Evolutionary conservation across 202 grass and related monocot genomes (phyloP), one percentile per base, ranked within the genome.

Genomic region (Cymbopogon flexuosus): DNA sequence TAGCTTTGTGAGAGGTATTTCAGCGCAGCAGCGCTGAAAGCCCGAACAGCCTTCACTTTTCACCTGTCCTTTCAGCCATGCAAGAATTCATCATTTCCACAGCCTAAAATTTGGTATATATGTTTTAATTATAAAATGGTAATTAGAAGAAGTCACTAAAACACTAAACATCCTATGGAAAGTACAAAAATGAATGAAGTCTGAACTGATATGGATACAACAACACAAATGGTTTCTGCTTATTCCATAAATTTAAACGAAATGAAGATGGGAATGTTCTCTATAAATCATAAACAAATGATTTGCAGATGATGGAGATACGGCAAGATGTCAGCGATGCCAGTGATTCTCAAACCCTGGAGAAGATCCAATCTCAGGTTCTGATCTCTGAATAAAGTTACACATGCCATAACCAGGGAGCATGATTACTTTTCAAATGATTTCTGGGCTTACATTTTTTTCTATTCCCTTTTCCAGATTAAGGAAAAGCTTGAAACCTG

Each of bases 271-370:
- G 0, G n/a, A 40, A 75, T 56, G 51, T 73, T 63, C 33, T 74
- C 3, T 21, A 37, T 19, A 46, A 56, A 30, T 62, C 10, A 58
- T n/a, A 34, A 13, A 57, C 8, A 58, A 58, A 58, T 58, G 8
- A 45, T 75, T 34, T 83, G 5, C 84, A 98, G 95, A 98, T 98
- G 92, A 86, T 98, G 92, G 95, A 94, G 77, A 88, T 94, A 30
- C 88, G 90, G 13, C 90, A 98, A 93, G 79, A 88, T 35, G 90
- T 98, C 67, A 91, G 73, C 22, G 90, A 98, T n/a, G 86, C 90
- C 49, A 82, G 62, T 72, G 86, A 94, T 78, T 82, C 86, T 35
- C 12, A 91, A 69, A 72, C 89, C 30, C 86, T 98, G 68, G 80
- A 89, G 65, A 70, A 89, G 68, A 88, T 94, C 73, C 79, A 94